These are phyloP conservation scores for Rhodofomes roseus DNA, from an alignment of 1,284 basidiomycete species.

Conservation along the genomic window DNA sequence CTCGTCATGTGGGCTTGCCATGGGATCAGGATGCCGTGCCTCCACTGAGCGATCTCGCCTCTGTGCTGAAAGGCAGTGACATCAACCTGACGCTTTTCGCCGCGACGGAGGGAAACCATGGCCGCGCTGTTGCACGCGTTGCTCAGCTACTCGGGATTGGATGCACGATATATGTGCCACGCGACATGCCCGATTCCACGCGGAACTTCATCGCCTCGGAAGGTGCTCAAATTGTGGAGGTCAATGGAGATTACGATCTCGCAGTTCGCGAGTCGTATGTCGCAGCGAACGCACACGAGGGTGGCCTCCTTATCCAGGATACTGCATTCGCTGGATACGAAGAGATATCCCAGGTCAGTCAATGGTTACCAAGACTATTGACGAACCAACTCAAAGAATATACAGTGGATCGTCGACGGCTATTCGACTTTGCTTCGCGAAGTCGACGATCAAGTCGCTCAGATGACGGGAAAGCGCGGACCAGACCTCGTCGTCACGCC, in stretches of 20 bases:
- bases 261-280: neutral
- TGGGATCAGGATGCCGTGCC: neutral
- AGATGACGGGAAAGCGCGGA: neutral
- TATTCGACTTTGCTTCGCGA: conserved; percentile 7
- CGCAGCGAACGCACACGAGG: neutral
- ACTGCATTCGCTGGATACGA: conserved; percentile 7
- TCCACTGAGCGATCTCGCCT: neutral
- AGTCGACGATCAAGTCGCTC: conserved; percentile 5
- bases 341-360: conserved; percentile 3
- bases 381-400: neutral
- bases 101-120: conserved; percentile 10
- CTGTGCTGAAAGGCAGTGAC: neutral
- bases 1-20: neutral
- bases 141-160: conserved; percentile 1
- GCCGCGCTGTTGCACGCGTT: conserved; percentile 8
- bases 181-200: neutral
- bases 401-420: conserved; percentile 12
- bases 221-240: conserved; percentile 4
- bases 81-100: conserved; percentile 3
- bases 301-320: conserved; percentile 7
- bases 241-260: conserved; percentile 6
- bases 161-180: conserved; percentile 5
- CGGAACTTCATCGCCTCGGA: conserved; percentile 2
- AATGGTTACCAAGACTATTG: neutral
- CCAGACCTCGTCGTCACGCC: conserved; percentile 9